phyloP scores from a whole-genome alignment of 345 rosid species.

The Eucalyptus pauciflora region DNA sequence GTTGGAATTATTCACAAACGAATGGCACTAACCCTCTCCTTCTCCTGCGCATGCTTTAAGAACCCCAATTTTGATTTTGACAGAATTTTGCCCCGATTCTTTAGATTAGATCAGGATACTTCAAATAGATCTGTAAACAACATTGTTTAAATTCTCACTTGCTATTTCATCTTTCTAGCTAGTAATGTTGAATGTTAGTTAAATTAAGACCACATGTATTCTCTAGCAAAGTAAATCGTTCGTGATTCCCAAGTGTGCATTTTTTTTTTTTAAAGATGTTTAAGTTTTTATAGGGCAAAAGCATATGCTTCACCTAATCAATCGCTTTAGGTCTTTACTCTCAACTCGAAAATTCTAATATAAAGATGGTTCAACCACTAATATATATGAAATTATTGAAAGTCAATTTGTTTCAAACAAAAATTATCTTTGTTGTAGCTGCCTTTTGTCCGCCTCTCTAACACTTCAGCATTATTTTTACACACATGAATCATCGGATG shows the following conservation, averaged over 20 bases:
- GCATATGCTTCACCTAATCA: not conserved
- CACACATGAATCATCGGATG: not conserved
- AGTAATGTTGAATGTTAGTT: too few relatives aligned
- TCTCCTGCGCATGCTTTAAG: not conserved
- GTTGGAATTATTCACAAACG: rapidly evolving
- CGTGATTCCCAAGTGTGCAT: too few relatives aligned
- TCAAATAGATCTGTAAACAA: rapidly evolving
- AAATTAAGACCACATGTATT: too few relatives aligned
- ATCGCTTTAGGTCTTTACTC: not conserved
- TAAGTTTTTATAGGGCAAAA: not conserved
- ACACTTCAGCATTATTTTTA: not conserved
- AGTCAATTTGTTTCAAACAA: not conserved
- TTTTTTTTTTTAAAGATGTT: not conserved
- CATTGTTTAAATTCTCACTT: too few relatives aligned
- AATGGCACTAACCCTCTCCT: not conserved
- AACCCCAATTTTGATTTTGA: not conserved
- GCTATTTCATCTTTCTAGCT: too few relatives aligned
- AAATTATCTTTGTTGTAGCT: not conserved
- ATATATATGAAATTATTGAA: not conserved
- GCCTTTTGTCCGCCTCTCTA: not conserved
- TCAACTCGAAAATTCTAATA: not conserved
- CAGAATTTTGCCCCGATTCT: not conserved
- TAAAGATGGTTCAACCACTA: not conserved
- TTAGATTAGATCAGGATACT: not conserved
- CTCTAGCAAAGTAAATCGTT: too few relatives aligned